phyloP scores from a whole-genome alignment of 495 filamentous ascomycete species.

The Parathielavia hyrcaniae region DNA sequence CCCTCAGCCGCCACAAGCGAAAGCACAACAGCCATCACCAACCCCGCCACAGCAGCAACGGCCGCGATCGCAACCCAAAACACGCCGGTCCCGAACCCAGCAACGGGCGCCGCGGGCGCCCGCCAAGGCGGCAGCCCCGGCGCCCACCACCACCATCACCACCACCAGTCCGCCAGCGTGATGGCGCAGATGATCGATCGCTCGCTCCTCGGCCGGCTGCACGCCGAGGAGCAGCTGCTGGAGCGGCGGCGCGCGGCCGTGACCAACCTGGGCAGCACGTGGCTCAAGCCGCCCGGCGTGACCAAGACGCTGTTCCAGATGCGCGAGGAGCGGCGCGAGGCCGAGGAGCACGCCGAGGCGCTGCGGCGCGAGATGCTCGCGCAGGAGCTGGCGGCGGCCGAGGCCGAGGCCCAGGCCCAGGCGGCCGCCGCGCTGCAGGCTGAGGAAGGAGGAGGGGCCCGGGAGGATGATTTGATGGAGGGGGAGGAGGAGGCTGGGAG shows the following conservation, averaged over 20 bases:
- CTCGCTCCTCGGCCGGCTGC: conserved; percentile 54
- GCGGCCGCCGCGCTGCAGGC: conserved; percentile 28
- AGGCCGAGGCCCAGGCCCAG: conserved; percentile 38
- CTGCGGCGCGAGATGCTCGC: conserved; percentile 61
- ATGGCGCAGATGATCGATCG: conserved; percentile 35
- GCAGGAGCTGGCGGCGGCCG: conserved; percentile 56
- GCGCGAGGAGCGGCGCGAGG: conserved; percentile 71
- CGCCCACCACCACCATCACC: background rate
- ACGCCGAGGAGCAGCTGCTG: conserved; percentile 61
- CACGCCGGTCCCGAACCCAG: conserved; percentile 10
- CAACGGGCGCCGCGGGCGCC: conserved; percentile 5
- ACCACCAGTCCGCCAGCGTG: background rate
- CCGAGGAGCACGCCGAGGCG: conserved; percentile 69
- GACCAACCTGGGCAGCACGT: conserved; percentile 65
- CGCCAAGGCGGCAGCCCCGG: background rate
- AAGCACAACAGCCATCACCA: conserved; percentile 21
- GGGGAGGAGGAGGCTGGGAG: conserved; percentile 43
- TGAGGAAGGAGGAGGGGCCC: conserved; percentile 24
- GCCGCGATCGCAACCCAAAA: conserved; percentile 20
- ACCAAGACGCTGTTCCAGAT: conserved; percentile 69
- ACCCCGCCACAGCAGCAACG: conserved; percentile 17
- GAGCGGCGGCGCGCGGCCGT: conserved; percentile 65
- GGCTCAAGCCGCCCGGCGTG: conserved; percentile 73
- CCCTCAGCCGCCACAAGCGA: conserved; percentile 18
- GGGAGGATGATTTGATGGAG: conserved; percentile 19